Conservation (phyloP, 345 rosid species). For the Salix brachista region DNA sequence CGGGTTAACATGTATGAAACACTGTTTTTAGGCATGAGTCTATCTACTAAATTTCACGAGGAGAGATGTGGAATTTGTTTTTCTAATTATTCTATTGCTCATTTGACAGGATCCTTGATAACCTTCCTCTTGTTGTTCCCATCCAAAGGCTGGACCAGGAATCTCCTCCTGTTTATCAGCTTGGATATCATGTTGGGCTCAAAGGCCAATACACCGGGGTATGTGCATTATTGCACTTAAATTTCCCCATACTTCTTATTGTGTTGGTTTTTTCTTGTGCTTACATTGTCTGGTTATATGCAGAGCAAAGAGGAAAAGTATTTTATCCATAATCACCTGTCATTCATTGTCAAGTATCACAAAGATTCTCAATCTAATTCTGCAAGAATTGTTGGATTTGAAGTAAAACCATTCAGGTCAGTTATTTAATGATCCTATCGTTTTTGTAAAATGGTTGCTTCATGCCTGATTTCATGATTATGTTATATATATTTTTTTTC, state of each 20-base stretch:
- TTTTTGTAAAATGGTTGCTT: neutral
- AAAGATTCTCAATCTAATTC: conserved; percentile 64
- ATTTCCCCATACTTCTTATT: conserved; percentile 5
- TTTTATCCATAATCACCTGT: conserved; percentile 85
- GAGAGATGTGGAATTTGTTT: neutral
- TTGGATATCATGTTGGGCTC: conserved; percentile 85
- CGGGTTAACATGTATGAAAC: conserved; percentile 79
- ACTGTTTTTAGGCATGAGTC: neutral
- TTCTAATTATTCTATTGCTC: conserved; percentile 22
- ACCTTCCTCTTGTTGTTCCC: conserved; percentile 91
- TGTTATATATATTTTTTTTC: neutral
- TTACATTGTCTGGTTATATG: conserved; percentile 14
- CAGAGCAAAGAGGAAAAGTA: conserved; percentile 86
- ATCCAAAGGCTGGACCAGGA: conserved; percentile 67
- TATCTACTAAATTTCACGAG: neutral
- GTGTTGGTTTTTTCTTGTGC: conserved; percentile 6
- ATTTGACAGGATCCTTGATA: conserved; percentile 84
- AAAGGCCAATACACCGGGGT: conserved; percentile 92
- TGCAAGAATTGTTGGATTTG: conserved; percentile 95
- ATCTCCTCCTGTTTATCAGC: conserved; percentile 66
- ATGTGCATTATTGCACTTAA: conserved; percentile 21
- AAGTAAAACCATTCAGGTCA: conserved; percentile 90
- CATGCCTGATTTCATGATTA: neutral
- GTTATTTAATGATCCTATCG: neutral
- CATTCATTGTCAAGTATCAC: conserved; percentile 85